Evolutionary conservation across 179 eudicot species (phyloP), one percentile per base, ranked within the genome.

Genomic region (Silene noctiflora): DNA sequence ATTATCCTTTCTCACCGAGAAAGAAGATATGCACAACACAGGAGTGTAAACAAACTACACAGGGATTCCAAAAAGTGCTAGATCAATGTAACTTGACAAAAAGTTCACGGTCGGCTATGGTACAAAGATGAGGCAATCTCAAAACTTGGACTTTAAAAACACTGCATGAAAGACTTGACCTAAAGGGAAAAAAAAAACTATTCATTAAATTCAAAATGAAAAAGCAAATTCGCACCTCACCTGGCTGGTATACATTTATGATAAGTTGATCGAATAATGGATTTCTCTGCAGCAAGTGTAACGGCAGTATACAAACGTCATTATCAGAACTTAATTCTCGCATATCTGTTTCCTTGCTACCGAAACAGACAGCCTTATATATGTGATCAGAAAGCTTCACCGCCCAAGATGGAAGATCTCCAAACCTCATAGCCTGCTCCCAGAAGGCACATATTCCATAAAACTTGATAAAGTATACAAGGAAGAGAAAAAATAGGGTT

Each of bases 371-470:
- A 66, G 75, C 81, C 78, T 91, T 91, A 17, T 84, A 87, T 66
- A 94, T 80, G 20, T 42, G 64, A 55, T 80, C 78, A 20, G 96
- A 88, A 69, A 92, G 92, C 64, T 90, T 90, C 76, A 84, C 74
- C 75, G 96, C 96, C 97, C 98, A 94, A 56, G 58, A 63, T 2
- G 98, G 98, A 71, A 94, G 97, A 85, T 91, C 90, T 53, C 98
- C 97, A 80, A 94, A 94, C 83, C 94, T 88, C 97, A 94, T 94
- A 77, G 98, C 98, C 96, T 93, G 91, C 83, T 75, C 62, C 44
- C 58, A 42, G 69, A 69, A 46, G 42, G 35, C 13, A 72, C 7
- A 8, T 59, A 46, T 6, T 13, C 72, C 67, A 59, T 22, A 19
- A 51, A 33, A n/a, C 46, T 29, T 59, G 53, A 68, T 19, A 11